A percentile compares a stretch with the other conserved stretches of the same genome.
These are phyloP conservation scores for Larix kaempferi DNA, from an alignment of 75 land plant genomes.

Conservation along the genomic window DNA sequence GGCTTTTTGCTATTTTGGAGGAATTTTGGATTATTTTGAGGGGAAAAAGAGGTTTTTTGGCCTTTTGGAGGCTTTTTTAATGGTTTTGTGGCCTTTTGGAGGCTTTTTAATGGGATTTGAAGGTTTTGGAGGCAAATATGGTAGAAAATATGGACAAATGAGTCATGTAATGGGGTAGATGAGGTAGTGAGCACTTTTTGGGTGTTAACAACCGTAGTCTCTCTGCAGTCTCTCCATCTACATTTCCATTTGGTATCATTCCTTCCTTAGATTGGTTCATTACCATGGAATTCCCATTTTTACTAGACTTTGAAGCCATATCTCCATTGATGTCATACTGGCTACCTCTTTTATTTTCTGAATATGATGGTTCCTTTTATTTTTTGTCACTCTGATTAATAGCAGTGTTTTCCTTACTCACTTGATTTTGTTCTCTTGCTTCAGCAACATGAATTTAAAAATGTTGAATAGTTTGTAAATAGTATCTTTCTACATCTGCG, in stretches of 20 bases:
- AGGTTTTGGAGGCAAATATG: too few relatives aligned
- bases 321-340: constrained; percentile 25
- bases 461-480: constrained; percentile 73
- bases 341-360: constrained; percentile 28
- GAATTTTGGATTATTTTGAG: too few relatives aligned
- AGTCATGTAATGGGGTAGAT: too few relatives aligned
- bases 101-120: too few relatives aligned
- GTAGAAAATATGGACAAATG: too few relatives aligned
- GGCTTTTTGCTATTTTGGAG: too few relatives aligned
- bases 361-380: constrained; percentile 28
- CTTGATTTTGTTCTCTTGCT: constrained; percentile 56
- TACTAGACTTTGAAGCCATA: constrained; percentile 1
- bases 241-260: constrained; percentile 27
- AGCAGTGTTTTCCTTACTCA: constrained; percentile 33
- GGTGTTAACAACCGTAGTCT: too few relatives aligned
- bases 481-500: constrained; percentile 70
- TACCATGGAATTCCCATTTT: neutral
- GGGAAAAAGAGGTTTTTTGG: too few relatives aligned
- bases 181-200: too few relatives aligned
- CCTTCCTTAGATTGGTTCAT: constrained; percentile 13
- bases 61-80: too few relatives aligned
- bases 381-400: constrained; percentile 12
- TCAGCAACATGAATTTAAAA: constrained; percentile 77
- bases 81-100: too few relatives aligned
- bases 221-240: too few relatives aligned